These are phyloP conservation scores for Lathyrus aphaca DNA, from an alignment of 306 rosid genomes.

Conservation along the genomic window DNA sequence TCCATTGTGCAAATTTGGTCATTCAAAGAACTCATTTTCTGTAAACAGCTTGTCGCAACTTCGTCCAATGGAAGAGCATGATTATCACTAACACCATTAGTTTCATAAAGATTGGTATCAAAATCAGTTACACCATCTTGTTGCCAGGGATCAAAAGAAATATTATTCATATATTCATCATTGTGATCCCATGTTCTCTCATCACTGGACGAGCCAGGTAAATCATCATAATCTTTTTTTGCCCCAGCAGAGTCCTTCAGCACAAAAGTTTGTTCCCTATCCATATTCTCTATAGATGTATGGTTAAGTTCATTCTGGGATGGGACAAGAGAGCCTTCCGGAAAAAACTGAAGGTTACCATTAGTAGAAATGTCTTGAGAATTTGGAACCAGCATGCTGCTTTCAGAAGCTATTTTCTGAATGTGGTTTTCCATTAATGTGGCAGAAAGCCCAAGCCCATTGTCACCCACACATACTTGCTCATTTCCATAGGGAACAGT, in stretches of 20 bases:
- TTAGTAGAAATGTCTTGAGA: conserved; percentile 37
- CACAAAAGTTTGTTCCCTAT: conserved; percentile 37
- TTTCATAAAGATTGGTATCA: conserved; percentile 37
- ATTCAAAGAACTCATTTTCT: conserved; percentile 38
- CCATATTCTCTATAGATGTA: conserved; percentile 21
- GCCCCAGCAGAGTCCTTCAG: conserved; percentile 41
- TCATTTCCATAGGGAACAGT: conserved; percentile 38
- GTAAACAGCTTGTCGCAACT: conserved; percentile 37
- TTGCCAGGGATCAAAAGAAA: conserved; percentile 43
- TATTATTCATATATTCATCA: conserved; percentile 30
- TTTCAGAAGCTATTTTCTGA: conserved; percentile 39
- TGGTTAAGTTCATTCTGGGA: conserved; percentile 37
- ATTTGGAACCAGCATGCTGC: conserved; percentile 45
- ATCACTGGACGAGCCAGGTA: conserved; percentile 39
- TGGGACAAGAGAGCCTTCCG: conserved; percentile 43
- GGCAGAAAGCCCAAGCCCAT: conserved; percentile 32
- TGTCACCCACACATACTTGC: conserved; percentile 34
- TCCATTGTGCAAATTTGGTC: conserved; percentile 39
- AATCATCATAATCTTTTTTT: conserved; percentile 37
- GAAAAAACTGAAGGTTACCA: conserved; percentile 41
- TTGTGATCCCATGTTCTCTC: conserved; percentile 38
- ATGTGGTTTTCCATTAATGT: conserved; percentile 36
- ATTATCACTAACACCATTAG: conserved; percentile 38
- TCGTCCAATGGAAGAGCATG: conserved; percentile 40
- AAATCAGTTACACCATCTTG: conserved; percentile 42